Percentiles rank a stretch among this genome's conserved stretches.
Conservation (phyloP, 2,329 filamentous ascomycete genomes). For the Dothidotthia symphoricarpi region DNA sequence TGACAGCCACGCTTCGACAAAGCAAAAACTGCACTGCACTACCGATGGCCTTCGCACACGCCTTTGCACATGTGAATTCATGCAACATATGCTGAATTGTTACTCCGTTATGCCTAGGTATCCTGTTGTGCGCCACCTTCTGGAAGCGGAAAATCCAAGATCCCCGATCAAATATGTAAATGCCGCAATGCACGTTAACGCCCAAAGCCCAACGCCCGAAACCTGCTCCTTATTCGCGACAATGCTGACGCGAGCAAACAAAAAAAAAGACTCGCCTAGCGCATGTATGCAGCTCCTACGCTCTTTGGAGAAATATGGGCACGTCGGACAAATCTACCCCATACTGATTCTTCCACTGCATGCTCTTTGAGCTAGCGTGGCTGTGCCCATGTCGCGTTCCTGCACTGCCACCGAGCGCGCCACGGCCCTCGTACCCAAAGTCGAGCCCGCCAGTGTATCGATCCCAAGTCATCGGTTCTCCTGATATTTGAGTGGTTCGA, state of each 20-base stretch:
- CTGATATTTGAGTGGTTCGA: conserved; percentile 7
- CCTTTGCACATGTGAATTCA: no score
- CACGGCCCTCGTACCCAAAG: conserved; percentile 37
- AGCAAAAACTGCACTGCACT: no score
- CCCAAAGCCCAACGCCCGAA: no score
- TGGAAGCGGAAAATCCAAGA: no score
- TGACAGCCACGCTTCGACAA: no score
- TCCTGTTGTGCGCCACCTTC: no score
- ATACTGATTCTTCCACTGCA: conserved; percentile 28
- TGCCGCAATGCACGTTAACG: no score
- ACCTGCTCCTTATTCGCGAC: no score
- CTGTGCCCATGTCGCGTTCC: conserved; percentile 37
- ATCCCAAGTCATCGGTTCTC: conserved; percentile 16
- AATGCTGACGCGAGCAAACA: not conserved
- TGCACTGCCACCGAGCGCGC: conserved; percentile 37
- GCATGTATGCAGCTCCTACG: conserved; percentile 2
- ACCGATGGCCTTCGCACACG: no score
- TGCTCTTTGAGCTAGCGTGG: conserved; percentile 30
- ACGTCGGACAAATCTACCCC: conserved; percentile 38
- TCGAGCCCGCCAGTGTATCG: conserved; percentile 40
- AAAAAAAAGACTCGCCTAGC: not conserved
- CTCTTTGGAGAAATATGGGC: conserved; percentile 29
- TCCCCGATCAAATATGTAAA: no score
- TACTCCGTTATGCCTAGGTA: no score
- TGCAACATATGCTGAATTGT: no score